Conservation (phyloP, 2,329 filamentous ascomycete genomes). For the Pezizomycotina sp. region DNA sequence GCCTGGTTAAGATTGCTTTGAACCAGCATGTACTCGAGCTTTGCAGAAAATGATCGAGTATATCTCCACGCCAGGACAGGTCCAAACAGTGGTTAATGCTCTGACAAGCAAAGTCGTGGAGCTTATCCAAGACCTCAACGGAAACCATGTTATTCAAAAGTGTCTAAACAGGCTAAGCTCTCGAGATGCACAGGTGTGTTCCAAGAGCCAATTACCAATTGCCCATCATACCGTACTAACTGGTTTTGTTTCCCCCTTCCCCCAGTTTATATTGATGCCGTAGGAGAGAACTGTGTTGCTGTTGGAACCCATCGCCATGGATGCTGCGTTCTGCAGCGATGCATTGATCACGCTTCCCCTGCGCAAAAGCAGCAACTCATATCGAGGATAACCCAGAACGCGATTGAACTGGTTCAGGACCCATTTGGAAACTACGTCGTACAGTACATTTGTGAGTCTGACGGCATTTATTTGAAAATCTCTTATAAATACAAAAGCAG, state of each 20-base stretch:
- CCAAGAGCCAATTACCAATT: background rate
- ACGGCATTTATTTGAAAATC: background rate
- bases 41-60: conserved; percentile 99
- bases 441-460: conserved; percentile 59
- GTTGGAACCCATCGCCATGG: conserved; percentile 95
- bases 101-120: conserved; percentile 73
- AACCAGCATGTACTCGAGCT: conserved; percentile 92
- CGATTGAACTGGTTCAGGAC: conserved; percentile 81
- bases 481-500: conserved; percentile 1
- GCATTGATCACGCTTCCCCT: conserved; percentile 89
- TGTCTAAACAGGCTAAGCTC: conserved; percentile 86
- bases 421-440: conserved; percentile 98
- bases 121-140: conserved; percentile 91
- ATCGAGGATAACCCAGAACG: conserved; percentile 68
- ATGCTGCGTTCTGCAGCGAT: conserved; percentile 93
- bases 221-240: background rate
- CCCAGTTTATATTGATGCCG: conserved; percentile 83
- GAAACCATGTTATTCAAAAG: conserved; percentile 98
- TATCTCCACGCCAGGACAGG: conserved; percentile 67
- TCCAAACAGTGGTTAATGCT: conserved; percentile 71
- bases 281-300: conserved; percentile 68
- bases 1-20: conserved; percentile 82
- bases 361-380: conserved; percentile 79
- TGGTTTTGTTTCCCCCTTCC: conserved; percentile 9
- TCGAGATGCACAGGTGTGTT: conserved; percentile 49